Percentiles rank a stretch among this genome's conserved stretches.
phyloP scores from a whole-genome alignment of 2,329 filamentous ascomycete species.

The Paraphoma chrysanthemicola region DNA sequence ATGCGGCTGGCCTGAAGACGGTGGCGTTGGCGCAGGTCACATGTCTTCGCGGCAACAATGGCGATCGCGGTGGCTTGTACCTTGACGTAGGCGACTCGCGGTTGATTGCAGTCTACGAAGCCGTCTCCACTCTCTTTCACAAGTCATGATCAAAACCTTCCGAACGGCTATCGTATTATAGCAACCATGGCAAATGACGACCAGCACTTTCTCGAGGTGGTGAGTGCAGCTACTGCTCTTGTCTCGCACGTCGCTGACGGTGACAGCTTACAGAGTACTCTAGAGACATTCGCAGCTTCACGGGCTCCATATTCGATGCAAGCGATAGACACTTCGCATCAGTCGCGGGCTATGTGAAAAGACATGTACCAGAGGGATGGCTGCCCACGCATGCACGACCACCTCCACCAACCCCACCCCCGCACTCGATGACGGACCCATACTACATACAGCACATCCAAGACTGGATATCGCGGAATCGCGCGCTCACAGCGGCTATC shows the following conservation, averaged over 20 bases:
- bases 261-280: conserved; percentile 64
- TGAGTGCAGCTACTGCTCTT: conserved; percentile 54
- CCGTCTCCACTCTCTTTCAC: background rate
- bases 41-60: conserved; percentile 10
- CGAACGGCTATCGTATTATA: background rate
- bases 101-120: conserved; percentile 7
- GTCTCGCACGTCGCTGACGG: conserved; percentile 13
- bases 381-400: conserved; percentile 73
- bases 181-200: conserved; percentile 77
- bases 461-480: conserved; percentile 76
- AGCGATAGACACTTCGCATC: conserved; percentile 83
- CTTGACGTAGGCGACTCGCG: conserved; percentile 4
- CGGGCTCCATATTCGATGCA: conserved; percentile 75
- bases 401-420: conserved; percentile 57
- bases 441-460: conserved; percentile 65
- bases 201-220: conserved; percentile 78
- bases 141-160: background rate
- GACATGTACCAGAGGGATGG: conserved; percentile 73
- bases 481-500: conserved; percentile 74
- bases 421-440: conserved; percentile 48
- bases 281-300: conserved; percentile 73
- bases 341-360: conserved; percentile 73
- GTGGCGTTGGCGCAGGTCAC: conserved; percentile 17
- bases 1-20: conserved; percentile 15
- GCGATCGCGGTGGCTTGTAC: conserved; percentile 19